Evolutionary conservation across 2,329 filamentous ascomycete species (phyloP).

Genomic region (Venturia aucupariae): DNA sequence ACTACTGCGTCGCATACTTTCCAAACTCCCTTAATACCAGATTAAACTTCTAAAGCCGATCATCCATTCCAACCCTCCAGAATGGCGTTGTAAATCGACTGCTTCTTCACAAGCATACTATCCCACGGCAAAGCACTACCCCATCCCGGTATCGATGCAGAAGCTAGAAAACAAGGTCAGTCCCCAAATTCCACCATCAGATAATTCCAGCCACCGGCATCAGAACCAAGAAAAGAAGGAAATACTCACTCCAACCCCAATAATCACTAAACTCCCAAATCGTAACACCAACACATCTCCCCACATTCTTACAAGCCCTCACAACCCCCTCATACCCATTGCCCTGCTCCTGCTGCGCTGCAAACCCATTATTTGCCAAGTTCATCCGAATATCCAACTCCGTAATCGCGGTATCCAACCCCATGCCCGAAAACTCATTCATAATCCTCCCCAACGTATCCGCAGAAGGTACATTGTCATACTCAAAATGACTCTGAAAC

Average conservation of each 20-base stretch:
- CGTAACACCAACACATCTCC: constrained; percentile 51
- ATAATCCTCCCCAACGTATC: constrained; percentile 37
- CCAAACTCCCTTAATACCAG: too few species aligned
- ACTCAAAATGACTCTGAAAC: constrained; percentile 45
- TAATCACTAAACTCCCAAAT: constrained; percentile 46
- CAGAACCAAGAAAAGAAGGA: neutral
- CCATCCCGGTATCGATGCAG: constrained; percentile 32
- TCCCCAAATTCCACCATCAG: neutral
- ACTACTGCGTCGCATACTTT: too few species aligned
- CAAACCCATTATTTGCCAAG: constrained; percentile 15
- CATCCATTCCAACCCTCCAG: constrained; percentile 18
- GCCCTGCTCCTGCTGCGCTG: constrained; percentile 17
- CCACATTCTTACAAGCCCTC: constrained; percentile 43
- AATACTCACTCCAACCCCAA: constrained; percentile 31
- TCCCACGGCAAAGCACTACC: constrained; percentile 39
- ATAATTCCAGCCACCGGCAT: neutral
- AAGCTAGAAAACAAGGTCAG: constrained; percentile 17
- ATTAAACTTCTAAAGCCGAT: too few species aligned
- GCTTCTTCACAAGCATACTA: constrained; percentile 37
- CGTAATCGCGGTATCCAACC: constrained; percentile 51
- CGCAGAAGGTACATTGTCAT: constrained; percentile 29
- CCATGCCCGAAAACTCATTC: constrained; percentile 41
- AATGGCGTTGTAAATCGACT: constrained; percentile 20
- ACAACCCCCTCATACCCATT: constrained; percentile 30
- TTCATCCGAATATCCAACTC: constrained; percentile 51